These are phyloP conservation scores for Erythrobasidium hasegawianum DNA, from an alignment of 1,284 basidiomycete genomes.

Conservation along the genomic window DNA sequence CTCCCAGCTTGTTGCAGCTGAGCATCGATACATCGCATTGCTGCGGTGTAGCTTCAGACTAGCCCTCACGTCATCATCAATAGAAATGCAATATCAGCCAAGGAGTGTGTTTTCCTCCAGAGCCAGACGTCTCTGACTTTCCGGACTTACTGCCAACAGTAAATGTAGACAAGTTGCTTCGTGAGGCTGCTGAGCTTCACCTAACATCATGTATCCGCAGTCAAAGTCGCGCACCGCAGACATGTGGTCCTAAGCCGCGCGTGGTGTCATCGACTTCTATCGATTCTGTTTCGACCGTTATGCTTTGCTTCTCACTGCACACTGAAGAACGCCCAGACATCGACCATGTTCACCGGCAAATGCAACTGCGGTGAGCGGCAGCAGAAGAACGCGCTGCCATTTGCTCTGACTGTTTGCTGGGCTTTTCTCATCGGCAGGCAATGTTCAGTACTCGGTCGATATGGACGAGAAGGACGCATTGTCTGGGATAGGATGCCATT, in stretches of 20 bases:
- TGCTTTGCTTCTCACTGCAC: neutral
- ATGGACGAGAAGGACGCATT: conserved; percentile 13
- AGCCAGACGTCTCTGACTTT: too few species aligned
- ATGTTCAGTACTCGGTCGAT: conserved; percentile 14
- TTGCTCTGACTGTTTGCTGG: neutral
- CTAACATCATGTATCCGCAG: too few species aligned
- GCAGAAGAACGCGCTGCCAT: neutral
- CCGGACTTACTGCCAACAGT: too few species aligned
- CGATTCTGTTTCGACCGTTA: too few species aligned
- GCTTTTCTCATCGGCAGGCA: neutral
- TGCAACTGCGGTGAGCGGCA: conserved; percentile 23
- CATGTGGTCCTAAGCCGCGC: too few species aligned
- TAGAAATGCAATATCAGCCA: neutral
- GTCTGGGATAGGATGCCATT: conserved; percentile 25
- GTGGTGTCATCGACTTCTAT: too few species aligned
- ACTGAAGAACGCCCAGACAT: neutral
- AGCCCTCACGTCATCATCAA: too few species aligned
- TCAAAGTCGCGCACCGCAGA: too few species aligned
- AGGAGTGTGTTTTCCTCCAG: neutral
- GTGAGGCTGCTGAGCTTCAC: too few species aligned
- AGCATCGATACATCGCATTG: neutral
- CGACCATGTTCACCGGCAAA: conserved; percentile 17
- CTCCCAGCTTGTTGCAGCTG: neutral
- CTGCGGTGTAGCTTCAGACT: too few species aligned
- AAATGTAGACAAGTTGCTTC: too few species aligned